phyloP scores from a whole-genome alignment of 768 basidiomycete genomes.

The Coprinellus micaceus region DNA sequence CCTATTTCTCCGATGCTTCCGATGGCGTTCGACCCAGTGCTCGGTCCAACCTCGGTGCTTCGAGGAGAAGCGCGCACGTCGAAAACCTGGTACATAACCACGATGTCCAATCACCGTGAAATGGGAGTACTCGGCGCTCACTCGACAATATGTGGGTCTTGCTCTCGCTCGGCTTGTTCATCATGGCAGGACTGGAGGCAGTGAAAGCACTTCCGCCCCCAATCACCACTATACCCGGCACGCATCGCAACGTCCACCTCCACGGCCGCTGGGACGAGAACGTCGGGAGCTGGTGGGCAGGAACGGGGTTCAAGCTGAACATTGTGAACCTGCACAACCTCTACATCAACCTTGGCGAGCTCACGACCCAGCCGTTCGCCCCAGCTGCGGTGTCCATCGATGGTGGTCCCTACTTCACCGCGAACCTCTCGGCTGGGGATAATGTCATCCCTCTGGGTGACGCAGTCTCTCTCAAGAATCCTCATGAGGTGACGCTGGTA shows the following conservation, averaged over 20 bases:
- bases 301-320: slow-evolving; percentile 51
- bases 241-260: slow-evolving; percentile 42
- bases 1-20: neutral
- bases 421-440: slow-evolving; percentile 44
- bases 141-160: neutral
- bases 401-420: slow-evolving; percentile 41
- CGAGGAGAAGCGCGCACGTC: neutral
- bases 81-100: neutral
- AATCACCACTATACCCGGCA: slow-evolving; percentile 25
- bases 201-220: slow-evolving; percentile 6
- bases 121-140: neutral
- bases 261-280: slow-evolving; percentile 52
- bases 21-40: neutral
- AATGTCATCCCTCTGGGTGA: slow-evolving; percentile 40
- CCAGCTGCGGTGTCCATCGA: slow-evolving; percentile 47
- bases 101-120: neutral
- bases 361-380: slow-evolving; percentile 45
- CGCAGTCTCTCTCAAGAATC: neutral
- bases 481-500: slow-evolving; percentile 26
- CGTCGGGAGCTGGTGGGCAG: slow-evolving; percentile 56
- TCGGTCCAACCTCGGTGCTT: neutral
- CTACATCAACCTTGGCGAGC: slow-evolving; percentile 42
- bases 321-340: slow-evolving; percentile 40
- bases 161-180: neutral
- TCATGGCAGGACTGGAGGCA: neutral